phyloP scores from a whole-genome alignment of 139 green algal genomes.

The Chlorella sp. region DNA sequence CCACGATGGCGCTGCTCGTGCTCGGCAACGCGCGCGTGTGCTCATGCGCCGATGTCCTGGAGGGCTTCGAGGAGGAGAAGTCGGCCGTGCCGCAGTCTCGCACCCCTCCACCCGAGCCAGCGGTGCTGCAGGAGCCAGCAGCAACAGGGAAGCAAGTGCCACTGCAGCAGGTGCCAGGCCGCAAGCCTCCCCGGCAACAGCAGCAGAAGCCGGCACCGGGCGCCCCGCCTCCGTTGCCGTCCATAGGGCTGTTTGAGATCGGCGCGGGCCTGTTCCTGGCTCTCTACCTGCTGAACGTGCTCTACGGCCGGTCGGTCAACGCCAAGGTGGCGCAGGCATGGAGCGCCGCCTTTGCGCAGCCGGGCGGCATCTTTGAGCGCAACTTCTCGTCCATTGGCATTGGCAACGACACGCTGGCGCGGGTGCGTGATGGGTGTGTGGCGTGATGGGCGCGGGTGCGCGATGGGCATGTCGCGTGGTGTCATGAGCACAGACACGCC shows the following conservation, averaged over 20 bases:
- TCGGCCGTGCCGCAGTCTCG: no score
- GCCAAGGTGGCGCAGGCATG: neutral
- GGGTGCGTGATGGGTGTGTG: neutral
- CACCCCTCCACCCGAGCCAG: no score
- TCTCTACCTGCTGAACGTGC: neutral
- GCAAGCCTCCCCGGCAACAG: no score
- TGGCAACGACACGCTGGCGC: neutral
- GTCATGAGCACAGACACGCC: neutral
- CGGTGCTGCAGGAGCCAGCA: no score
- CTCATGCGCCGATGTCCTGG: no score
- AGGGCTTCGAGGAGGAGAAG: no score
- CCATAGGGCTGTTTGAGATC: neutral
- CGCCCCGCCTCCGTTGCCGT: no score
- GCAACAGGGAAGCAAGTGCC: no score
- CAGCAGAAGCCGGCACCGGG: no score
- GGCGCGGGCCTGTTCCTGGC: neutral
- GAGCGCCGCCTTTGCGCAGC: neutral
- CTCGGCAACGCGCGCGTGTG: no score
- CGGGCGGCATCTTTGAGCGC: conserved; percentile 8
- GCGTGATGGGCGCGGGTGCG: neutral
- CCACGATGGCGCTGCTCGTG: no score
- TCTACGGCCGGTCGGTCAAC: neutral
- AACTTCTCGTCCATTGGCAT: conserved; percentile 12
- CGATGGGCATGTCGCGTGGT: neutral
- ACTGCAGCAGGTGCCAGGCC: no score